phyloP scores from a whole-genome alignment of 179 eudicot species.

The Patellifolia procumbens region DNA sequence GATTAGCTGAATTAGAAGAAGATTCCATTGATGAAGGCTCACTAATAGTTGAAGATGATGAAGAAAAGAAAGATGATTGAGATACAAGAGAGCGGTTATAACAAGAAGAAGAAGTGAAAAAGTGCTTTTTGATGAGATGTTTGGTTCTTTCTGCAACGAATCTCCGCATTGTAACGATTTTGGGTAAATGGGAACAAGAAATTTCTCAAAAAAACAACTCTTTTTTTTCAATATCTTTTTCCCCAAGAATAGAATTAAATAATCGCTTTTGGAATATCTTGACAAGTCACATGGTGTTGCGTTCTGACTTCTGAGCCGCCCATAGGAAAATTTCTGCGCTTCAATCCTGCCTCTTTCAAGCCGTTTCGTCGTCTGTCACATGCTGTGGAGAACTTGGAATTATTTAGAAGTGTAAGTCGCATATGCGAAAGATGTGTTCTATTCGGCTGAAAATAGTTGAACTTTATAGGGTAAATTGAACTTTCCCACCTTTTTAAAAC shows the following conservation, averaged over 20 bases:
- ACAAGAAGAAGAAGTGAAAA: constrained; percentile 12
- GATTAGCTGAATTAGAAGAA: constrained; percentile 41
- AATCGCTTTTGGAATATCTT: too few species aligned
- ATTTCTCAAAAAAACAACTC: too few species aligned
- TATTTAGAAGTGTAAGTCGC: too few species aligned
- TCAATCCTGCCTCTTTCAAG: neutral
- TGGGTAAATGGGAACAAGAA: too few species aligned
- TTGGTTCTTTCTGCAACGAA: constrained; percentile 50
- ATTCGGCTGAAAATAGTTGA: too few species aligned
- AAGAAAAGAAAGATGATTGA: constrained; percentile 17
- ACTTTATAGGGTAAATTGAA: too few species aligned
- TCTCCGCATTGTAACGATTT: constrained; percentile 47
- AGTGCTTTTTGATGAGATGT: constrained; percentile 24
- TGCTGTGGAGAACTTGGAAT: too few species aligned
- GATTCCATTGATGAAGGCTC: constrained; percentile 34
- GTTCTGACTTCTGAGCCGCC: constrained; percentile 7
- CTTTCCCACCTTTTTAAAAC: too few species aligned
- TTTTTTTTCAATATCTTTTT: neutral
- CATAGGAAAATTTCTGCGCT: constrained; percentile 10
- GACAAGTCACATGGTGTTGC: neutral
- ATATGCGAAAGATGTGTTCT: too few species aligned
- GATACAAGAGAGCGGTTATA: constrained; percentile 20
- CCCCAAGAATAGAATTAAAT: constrained; percentile 16
- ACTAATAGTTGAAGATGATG: constrained; percentile 29
- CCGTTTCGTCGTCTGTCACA: neutral